Evolutionary conservation across 2,329 filamentous ascomycete species (phyloP).

Genomic region (Sclerotiophoma versabilis): DNA sequence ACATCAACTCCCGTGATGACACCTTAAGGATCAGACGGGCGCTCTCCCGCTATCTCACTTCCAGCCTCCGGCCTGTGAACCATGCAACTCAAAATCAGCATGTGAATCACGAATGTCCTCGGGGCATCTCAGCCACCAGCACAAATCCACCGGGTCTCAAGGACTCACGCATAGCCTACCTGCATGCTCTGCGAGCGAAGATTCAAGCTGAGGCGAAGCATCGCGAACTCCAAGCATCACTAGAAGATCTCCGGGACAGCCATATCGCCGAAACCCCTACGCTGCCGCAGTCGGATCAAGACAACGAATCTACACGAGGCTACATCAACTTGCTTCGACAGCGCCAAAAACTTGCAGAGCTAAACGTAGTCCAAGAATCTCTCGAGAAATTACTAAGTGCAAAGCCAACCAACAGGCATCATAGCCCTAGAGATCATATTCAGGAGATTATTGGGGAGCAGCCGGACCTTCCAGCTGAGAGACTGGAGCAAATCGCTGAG

Average conservation of each 20-base stretch:
- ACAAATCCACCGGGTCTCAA: constrained; percentile 50
- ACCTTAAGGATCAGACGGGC: constrained; percentile 46
- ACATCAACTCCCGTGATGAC: constrained; percentile 47
- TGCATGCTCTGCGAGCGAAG: constrained; percentile 55
- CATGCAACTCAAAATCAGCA: constrained; percentile 39
- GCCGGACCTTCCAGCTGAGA: constrained; percentile 46
- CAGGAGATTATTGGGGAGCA: constrained; percentile 45
- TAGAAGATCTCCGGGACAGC: constrained; percentile 39
- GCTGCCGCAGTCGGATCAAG: constrained; percentile 42
- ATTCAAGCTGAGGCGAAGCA: constrained; percentile 51
- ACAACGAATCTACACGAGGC: constrained; percentile 36
- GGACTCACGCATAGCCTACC: constrained; percentile 53
- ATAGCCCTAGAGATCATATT: constrained; percentile 38
- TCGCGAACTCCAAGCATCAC: constrained; percentile 37
- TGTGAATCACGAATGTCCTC: constrained; percentile 43
- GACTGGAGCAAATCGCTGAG: constrained; percentile 34
- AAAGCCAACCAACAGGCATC: constrained; percentile 41
- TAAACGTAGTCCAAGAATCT: constrained; percentile 57
- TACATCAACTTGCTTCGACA: constrained; percentile 57
- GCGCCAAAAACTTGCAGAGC: constrained; percentile 54
- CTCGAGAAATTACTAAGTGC: constrained; percentile 48
- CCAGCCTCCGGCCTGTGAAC: constrained; percentile 38
- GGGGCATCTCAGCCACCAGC: constrained; percentile 27
- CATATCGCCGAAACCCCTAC: constrained; percentile 34
- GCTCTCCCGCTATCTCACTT: constrained; percentile 43